phyloP scores from a whole-genome alignment of 2,329 filamentous ascomycete species.

The Elsinoe batatas region DNA sequence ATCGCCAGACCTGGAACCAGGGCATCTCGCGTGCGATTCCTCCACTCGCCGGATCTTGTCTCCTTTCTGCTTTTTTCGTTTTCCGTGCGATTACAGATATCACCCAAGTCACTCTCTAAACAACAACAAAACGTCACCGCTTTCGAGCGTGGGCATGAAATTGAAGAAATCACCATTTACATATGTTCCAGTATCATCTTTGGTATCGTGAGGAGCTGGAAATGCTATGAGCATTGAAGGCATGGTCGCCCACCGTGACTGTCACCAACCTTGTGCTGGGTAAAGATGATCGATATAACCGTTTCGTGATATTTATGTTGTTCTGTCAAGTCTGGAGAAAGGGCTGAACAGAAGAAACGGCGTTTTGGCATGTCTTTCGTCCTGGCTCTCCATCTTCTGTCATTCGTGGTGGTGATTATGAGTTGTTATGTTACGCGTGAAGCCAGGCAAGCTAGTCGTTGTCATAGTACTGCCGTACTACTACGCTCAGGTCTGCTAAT shows the following conservation, averaged over 20 bases:
- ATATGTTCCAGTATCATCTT: not conserved
- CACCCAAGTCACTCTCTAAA: constrained; percentile 14
- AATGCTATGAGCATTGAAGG: not conserved
- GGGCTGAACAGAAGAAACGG: no score
- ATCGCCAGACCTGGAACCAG: not conserved
- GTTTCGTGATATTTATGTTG: no score
- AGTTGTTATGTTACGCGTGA: no score
- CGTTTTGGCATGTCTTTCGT: no score
- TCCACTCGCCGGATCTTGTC: constrained; percentile 6
- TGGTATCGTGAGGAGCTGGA: not conserved
- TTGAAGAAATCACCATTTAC: constrained; percentile 8
- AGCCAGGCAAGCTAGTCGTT: no score
- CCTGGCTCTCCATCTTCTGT: no score
- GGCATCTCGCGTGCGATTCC: not conserved
- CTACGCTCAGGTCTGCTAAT: not conserved
- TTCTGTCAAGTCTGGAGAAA: no score
- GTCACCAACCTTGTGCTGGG: no score
- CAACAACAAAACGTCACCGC: constrained; percentile 8
- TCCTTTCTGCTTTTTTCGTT: constrained; percentile 5
- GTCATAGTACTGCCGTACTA: no score
- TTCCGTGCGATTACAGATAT: constrained; percentile 12
- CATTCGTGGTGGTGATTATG: no score
- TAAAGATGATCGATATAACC: no score
- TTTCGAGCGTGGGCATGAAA: constrained; percentile 12
- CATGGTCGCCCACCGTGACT: no score